These are phyloP conservation scores for Chaetothyriales sp. DNA, from an alignment of 2,329 filamentous ascomycete species.

Conservation along the genomic window DNA sequence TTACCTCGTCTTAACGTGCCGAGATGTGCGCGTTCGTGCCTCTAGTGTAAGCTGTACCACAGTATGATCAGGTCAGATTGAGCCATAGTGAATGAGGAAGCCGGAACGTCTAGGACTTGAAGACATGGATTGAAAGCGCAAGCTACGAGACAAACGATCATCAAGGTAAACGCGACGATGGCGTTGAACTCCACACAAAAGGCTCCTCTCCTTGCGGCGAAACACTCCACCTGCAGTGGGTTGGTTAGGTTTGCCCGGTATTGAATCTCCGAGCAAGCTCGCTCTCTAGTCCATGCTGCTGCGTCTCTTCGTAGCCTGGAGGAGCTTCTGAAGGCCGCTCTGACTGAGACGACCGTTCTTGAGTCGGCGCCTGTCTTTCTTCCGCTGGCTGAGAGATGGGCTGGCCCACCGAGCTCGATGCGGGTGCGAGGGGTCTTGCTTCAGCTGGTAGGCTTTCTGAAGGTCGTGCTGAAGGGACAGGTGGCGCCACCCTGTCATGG, in stretches of 20 bases:
- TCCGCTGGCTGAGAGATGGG: constrained; percentile 8
- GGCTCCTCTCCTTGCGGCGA: too few relatives aligned
- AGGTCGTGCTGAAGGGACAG: constrained; percentile 21
- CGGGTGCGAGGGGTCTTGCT: constrained; percentile 4
- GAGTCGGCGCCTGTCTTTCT: constrained; percentile 17
- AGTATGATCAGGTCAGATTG: too few relatives aligned
- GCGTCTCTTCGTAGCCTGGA: constrained; percentile 82
- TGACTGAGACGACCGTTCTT: not conserved
- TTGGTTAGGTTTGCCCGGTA: not conserved
- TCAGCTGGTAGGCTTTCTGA: constrained; percentile 14
- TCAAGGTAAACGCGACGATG: not conserved
- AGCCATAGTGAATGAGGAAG: not conserved
- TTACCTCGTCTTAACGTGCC: too few relatives aligned
- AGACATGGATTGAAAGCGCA: not conserved
- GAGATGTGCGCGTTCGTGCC: too few relatives aligned
- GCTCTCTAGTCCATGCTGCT: constrained; percentile 63
- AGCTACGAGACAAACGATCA: not conserved
- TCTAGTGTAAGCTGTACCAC: too few relatives aligned
- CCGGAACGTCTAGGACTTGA: not conserved
- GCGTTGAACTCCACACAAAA: not conserved
- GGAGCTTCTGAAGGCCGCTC: constrained; percentile 59
- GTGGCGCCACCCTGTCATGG: constrained; percentile 25
- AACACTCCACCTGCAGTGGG: not conserved
- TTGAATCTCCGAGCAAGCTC: constrained; percentile 49
- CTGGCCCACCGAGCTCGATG: constrained; percentile 7